These are phyloP conservation scores for Kazachstania sp. DNA, from an alignment of 1,139 yeast genomes.

Conservation along the genomic window DNA sequence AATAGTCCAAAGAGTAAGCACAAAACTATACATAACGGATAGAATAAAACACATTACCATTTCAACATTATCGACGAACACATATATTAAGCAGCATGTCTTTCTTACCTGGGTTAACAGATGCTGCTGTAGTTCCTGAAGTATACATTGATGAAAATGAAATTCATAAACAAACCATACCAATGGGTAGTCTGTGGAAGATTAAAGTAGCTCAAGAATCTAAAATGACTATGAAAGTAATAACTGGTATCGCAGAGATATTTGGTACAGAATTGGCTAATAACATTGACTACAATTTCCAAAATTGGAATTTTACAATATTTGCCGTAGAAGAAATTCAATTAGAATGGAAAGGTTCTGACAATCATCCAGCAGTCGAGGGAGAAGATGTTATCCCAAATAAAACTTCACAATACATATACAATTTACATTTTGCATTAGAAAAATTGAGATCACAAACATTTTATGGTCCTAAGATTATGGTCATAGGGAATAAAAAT, in stretches of 20 bases:
- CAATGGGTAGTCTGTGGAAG: constrained; percentile 69
- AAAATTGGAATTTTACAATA: constrained; percentile 51
- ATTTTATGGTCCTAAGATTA: constrained; percentile 52
- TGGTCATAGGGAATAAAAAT: constrained; percentile 63
- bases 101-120: constrained; percentile 20
- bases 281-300: constrained; percentile 53
- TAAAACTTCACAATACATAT: constrained; percentile 37
- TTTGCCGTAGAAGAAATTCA: constrained; percentile 53
- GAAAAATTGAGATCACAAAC: constrained; percentile 48
- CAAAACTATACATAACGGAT: too few species aligned
- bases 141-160: constrained; percentile 15
- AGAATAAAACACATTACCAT: too few species aligned
- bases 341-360: constrained; percentile 37
- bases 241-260: constrained; percentile 72
- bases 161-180: constrained; percentile 25
- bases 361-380: constrained; percentile 12
- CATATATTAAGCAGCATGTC: constrained; percentile 10
- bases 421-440: constrained; percentile 67
- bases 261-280: constrained; percentile 87
- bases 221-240: constrained; percentile 47
- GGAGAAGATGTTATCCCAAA: constrained; percentile 15
- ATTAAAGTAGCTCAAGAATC: constrained; percentile 61
- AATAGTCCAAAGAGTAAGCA: too few species aligned
- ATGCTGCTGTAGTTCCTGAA: constrained; percentile 7
- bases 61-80: too few species aligned